Conservation (phyloP, 108 stramenopile genomes). For the Pseudonitzschia multiseries region DNA sequence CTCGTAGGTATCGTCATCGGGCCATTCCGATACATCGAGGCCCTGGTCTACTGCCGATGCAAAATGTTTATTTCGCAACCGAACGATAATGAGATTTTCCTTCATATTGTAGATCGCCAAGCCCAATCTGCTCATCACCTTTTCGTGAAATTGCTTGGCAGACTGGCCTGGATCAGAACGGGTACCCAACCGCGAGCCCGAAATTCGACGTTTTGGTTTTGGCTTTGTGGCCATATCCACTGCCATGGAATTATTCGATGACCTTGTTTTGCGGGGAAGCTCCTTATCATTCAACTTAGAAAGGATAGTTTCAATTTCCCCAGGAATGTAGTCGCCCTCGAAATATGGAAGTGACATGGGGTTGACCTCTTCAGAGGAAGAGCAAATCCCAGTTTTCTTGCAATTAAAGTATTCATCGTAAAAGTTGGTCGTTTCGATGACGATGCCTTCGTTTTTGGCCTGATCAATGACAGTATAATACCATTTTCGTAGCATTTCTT, state of each 20-base stretch:
- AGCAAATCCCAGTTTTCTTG: slow-evolving; percentile 28
- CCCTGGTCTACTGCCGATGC: slow-evolving; percentile 62
- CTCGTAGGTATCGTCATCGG: slow-evolving; percentile 45
- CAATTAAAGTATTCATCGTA: slow-evolving; percentile 87
- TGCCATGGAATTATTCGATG: slow-evolving; percentile 7
- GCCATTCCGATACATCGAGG: slow-evolving; percentile 55
- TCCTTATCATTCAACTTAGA: slow-evolving; percentile 37
- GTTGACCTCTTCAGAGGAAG: slow-evolving; percentile 30
- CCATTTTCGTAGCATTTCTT: slow-evolving; percentile 90
- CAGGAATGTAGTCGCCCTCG: slow-evolving; percentile 95
- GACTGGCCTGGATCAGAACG: slow-evolving; percentile 63
- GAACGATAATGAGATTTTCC: slow-evolving; percentile 79
- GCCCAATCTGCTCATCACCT: slow-evolving; percentile 74
- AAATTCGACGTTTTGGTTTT: slow-evolving; percentile 31
- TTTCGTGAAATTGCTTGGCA: slow-evolving; percentile 52
- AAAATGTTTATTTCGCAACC: slow-evolving; percentile 66
- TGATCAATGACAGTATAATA: slow-evolving; percentile 85
- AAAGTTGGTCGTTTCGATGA: slow-evolving; percentile 68
- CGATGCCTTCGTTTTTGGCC: slow-evolving; percentile 75
- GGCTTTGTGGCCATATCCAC: slow-evolving; percentile 38
- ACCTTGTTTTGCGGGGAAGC: neutral
- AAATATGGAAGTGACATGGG: slow-evolving; percentile 87
- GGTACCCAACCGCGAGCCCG: slow-evolving; percentile 55
- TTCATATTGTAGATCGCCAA: slow-evolving; percentile 70
- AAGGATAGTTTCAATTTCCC: slow-evolving; percentile 92